Base-by-base conservation (phyloP, 2,329 filamentous ascomycete genomes). In the Curvularia eragrostidis region DNA sequence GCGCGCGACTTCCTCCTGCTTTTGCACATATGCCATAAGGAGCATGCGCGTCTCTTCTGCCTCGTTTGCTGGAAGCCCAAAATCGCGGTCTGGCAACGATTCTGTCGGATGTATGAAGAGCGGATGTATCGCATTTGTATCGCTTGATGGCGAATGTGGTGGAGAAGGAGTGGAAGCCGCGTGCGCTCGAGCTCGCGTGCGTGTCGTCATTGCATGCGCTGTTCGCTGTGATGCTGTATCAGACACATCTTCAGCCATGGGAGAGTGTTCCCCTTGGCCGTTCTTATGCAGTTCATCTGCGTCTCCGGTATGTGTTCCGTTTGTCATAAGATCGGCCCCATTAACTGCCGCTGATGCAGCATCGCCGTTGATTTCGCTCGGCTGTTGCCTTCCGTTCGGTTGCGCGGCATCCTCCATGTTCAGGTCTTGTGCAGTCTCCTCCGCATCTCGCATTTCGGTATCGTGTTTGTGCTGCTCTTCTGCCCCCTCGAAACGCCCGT, bases 1-100 rank as follows among this genome's bases (percentile, higher is more conserved):
- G 4, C 91, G 87, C 54, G 90, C 89, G 2, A 94, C 87, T 73
- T 95, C 91, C 69, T 95, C 91, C 71, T 95, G 91, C 75, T 94
- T 94, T 69, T 94, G 91, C 24, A 94, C 87, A 72, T 91, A 94
- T 10, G 91, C 79, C 63, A 91, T 84, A 48, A 95, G 81, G 18
- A 93, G 78, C 56, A 89, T 85, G 57, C 91, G 87, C 42, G 91
- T 87, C 58, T 95, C 90, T 63, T 93, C 90, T 1, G 91, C 91
- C 77, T 95, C 91, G 24, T 81, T 78, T 18, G 87, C 82, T 0
- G 91, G 90, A 2, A 96, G 83, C 1, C 89, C 89, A 38, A 91
- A 79, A 71, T 93, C 87, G 54, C 88, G 83, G 72, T 93, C 89
- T 2, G 88, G 84, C 52, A 84, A 82, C 23, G 86, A 84, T 30